Conservation (phyloP, 441 rosid species). For the Arabidopsis lyrata region DNA sequence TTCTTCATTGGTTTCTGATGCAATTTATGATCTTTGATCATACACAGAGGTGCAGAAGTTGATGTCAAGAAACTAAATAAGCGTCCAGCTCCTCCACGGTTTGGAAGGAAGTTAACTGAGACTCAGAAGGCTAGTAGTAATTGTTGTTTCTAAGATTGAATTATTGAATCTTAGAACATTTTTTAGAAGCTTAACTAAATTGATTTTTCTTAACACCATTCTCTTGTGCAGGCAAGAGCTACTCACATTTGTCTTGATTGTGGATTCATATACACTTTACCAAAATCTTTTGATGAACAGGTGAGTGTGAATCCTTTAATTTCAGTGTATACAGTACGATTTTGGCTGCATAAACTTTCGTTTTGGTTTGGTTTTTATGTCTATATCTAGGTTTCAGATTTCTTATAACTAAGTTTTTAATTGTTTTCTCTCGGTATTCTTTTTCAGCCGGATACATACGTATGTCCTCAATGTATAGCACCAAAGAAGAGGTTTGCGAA, state of each 20-base stretch:
- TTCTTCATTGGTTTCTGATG: constrained; percentile 16
- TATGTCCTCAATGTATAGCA: constrained; percentile 89
- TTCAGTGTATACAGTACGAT: not conserved
- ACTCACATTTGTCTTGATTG: constrained; percentile 96
- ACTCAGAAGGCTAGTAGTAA: constrained; percentile 74
- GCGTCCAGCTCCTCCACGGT: constrained; percentile 96
- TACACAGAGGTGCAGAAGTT: constrained; percentile 80
- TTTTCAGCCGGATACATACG: constrained; percentile 78
- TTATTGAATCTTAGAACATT: not conserved
- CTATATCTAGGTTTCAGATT: not conserved
- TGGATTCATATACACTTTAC: constrained; percentile 81
- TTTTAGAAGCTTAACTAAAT: not conserved
- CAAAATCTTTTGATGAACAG: constrained; percentile 88
- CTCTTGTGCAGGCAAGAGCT: constrained; percentile 74
- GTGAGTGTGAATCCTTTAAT: constrained; percentile 29
- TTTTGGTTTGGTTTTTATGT: not conserved
- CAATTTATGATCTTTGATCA: constrained; percentile 12
- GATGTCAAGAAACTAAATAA: constrained; percentile 87
- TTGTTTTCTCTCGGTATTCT: not conserved
- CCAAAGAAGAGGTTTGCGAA: constrained; percentile 88
- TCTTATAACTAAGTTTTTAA: not conserved
- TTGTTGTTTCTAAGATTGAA: constrained; percentile 7
- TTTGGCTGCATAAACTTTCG: not conserved
- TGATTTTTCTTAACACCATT: constrained; percentile 1
- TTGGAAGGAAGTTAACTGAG: constrained; percentile 89